phyloP scores from a whole-genome alignment of 2,329 filamentous ascomycete species.

The Tolypocladium nubicola region DNA sequence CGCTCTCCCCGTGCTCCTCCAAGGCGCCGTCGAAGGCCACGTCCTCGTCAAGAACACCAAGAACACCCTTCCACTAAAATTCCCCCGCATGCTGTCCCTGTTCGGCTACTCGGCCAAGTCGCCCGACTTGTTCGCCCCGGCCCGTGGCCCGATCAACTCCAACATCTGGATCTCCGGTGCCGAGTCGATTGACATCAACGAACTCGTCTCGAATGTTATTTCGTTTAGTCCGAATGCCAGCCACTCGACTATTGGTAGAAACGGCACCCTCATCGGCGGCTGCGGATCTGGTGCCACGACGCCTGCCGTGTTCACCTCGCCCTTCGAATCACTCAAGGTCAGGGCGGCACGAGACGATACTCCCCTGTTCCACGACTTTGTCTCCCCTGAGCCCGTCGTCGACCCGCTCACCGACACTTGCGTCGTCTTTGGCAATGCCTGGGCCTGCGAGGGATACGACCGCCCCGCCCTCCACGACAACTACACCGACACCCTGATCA shows the following conservation, averaged over 20 bases:
- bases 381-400: slow-evolving; percentile 34
- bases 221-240: background rate
- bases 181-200: slow-evolving; percentile 9
- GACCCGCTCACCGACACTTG: slow-evolving; percentile 50
- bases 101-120: slow-evolving; percentile 49
- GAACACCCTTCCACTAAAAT: slow-evolving; percentile 40
- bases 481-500: slow-evolving; percentile 47
- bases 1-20: slow-evolving; percentile 28
- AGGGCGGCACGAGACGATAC: slow-evolving; percentile 45
- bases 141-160: slow-evolving; percentile 21
- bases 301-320: slow-evolving; percentile 37
- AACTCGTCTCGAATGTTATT: background rate
- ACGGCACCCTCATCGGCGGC: slow-evolving; percentile 30
- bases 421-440: slow-evolving; percentile 55
- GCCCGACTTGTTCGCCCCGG: slow-evolving; percentile 31
- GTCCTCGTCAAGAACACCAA: slow-evolving; percentile 54
- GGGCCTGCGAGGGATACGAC: slow-evolving; percentile 63
- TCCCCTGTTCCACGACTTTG: slow-evolving; percentile 49
- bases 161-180: slow-evolving; percentile 24
- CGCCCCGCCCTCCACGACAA: slow-evolving; percentile 54
- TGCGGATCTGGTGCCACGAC: slow-evolving; percentile 38
- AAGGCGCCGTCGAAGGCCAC: slow-evolving; percentile 52
- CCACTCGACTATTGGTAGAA: slow-evolving; percentile 24
- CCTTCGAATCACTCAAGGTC: slow-evolving; percentile 42
- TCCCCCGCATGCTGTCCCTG: slow-evolving; percentile 41